Percentiles rank a stretch among this genome's conserved stretches.
Evolutionary conservation across 345 rosid genomes (phyloP).

Genomic region (Mangifera indica): DNA sequence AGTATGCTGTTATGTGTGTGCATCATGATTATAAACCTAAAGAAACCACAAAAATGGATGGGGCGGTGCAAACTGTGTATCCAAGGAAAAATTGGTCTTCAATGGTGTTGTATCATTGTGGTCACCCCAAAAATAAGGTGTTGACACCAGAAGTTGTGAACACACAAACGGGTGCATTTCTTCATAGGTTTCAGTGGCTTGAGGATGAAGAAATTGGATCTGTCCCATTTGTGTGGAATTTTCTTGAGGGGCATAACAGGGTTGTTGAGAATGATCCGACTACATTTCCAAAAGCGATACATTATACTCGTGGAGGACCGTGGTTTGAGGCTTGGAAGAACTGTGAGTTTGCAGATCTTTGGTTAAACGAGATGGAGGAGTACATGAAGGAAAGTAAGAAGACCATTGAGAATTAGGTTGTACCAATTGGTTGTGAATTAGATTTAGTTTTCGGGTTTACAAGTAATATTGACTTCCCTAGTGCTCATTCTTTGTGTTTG

Average conservation of each 20-base stretch:
- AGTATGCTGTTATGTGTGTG: constrained; percentile 88
- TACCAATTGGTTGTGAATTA: neutral
- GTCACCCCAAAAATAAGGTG: constrained; percentile 80
- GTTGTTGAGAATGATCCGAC: constrained; percentile 57
- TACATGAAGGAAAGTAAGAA: constrained; percentile 36
- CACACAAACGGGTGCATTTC: constrained; percentile 77
- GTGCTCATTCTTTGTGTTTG: constrained; percentile 10
- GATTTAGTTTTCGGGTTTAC: neutral
- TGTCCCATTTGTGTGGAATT: constrained; percentile 85
- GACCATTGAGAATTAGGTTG: constrained; percentile 19
- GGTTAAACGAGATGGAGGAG: constrained; percentile 79
- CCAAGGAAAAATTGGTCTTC: constrained; percentile 99
- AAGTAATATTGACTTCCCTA: neutral
- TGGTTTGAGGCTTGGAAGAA: constrained; percentile 97
- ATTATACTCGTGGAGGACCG: constrained; percentile 94
- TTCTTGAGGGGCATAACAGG: constrained; percentile 92
- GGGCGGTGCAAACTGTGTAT: constrained; percentile 88
- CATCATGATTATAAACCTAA: constrained; percentile 92
- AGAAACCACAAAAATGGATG: constrained; percentile 95
- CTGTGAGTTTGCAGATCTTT: constrained; percentile 88
- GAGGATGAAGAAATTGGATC: constrained; percentile 86
- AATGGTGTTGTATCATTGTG: constrained; percentile 92
- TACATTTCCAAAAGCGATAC: constrained; percentile 76
- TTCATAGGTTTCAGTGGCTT: constrained; percentile 98
- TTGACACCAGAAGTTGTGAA: constrained; percentile 71